Conservation (phyloP, 2,329 filamentous ascomycete species). For the Pseudogymnoascus pannorum region DNA sequence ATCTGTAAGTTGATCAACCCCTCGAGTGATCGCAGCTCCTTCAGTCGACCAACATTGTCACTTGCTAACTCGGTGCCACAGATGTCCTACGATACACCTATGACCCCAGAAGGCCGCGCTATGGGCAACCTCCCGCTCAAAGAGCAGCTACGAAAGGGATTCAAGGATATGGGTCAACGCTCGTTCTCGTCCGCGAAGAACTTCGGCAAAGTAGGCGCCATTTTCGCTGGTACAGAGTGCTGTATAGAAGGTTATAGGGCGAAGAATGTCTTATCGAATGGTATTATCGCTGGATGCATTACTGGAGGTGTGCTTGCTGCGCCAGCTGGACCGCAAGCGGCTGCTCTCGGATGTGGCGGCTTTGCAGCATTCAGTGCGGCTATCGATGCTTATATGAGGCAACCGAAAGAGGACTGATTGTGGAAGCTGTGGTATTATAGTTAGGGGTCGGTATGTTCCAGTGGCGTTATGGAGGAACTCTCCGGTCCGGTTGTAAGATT, state of each 20-base stretch:
- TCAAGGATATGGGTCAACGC: slow-evolving; percentile 89
- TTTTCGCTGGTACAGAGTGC: slow-evolving; percentile 92
- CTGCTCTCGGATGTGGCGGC: slow-evolving; percentile 77
- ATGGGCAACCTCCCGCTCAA: slow-evolving; percentile 65
- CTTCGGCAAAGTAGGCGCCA: slow-evolving; percentile 85
- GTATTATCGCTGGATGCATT: slow-evolving; percentile 78
- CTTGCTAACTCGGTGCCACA: slow-evolving; percentile 30
- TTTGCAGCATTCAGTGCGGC: slow-evolving; percentile 91
- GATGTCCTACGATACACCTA: slow-evolving; percentile 98
- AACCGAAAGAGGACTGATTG: slow-evolving; percentile 50
- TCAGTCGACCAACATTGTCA: not conserved
- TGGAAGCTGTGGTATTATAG: not conserved
- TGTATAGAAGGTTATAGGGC: slow-evolving; percentile 87
- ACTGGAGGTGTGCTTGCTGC: slow-evolving; percentile 84
- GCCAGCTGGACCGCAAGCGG: slow-evolving; percentile 82
- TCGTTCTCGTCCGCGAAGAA: slow-evolving; percentile 83
- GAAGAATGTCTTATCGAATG: slow-evolving; percentile 90
- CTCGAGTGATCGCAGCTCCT: not conserved
- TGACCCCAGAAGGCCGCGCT: slow-evolving; percentile 39
- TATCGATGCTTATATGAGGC: slow-evolving; percentile 86
- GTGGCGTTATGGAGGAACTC: not conserved
- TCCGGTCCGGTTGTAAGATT: slow-evolving; percentile 2
- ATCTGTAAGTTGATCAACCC: slow-evolving; percentile 54
- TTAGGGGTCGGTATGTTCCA: not conserved
- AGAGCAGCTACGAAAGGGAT: slow-evolving; percentile 75